Conservation (phyloP, 495 filamentous ascomycete species). For the Aspergillus cavernicola region DNA sequence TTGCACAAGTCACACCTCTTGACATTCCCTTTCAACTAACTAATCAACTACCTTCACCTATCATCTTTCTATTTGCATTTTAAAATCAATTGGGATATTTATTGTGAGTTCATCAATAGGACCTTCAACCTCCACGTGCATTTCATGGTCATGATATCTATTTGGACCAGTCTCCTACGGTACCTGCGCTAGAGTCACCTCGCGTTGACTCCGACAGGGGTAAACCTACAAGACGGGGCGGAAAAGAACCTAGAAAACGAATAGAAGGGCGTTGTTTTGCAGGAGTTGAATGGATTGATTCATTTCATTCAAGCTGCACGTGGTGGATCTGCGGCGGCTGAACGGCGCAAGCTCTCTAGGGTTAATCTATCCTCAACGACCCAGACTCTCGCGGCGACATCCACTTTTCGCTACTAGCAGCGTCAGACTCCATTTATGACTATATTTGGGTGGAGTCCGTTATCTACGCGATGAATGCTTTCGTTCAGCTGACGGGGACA, state of each 20-base stretch:
- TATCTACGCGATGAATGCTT: not conserved
- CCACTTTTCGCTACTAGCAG: not conserved
- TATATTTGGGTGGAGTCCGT: not conserved
- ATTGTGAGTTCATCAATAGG: too few relatives aligned
- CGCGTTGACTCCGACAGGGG: not conserved
- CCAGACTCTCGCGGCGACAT: not conserved
- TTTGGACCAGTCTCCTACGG: too few relatives aligned
- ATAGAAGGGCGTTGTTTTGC: not conserved
- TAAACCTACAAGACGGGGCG: not conserved
- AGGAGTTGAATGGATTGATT: not conserved
- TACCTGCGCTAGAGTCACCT: not conserved
- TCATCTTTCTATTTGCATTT: too few relatives aligned
- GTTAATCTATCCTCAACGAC: conserved; percentile 4
- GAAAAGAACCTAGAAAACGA: not conserved
- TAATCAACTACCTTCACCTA: too few relatives aligned
- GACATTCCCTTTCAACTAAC: too few relatives aligned
- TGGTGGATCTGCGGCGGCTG: conserved; percentile 3
- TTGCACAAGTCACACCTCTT: too few relatives aligned
- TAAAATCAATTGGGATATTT: too few relatives aligned
- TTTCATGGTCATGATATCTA: too few relatives aligned
- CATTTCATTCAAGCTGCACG: conserved; percentile 4
- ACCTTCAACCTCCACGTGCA: too few relatives aligned
- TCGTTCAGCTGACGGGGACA: not conserved
- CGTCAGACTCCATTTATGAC: not conserved
- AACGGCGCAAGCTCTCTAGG: not conserved